Base-by-base conservation (phyloP, 2,329 filamentous ascomycete genomes). In the Cladosporium sp. region DNA sequence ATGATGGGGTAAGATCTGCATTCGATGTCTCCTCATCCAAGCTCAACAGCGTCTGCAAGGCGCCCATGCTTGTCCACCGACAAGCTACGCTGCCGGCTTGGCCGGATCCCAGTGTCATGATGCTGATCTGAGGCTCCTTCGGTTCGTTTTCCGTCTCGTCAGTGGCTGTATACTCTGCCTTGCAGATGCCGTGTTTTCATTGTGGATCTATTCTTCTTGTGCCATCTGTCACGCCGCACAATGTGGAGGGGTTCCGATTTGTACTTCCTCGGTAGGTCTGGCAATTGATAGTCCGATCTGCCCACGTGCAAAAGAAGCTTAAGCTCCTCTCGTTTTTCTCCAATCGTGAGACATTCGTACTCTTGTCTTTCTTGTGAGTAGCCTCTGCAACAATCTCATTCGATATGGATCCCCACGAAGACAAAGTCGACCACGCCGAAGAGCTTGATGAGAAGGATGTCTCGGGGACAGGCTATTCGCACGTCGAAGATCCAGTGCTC, bases 401-500 rank as follows among this genome's bases (percentile, higher is more conserved):
- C 36, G 16, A 3, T 16, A 48, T 48, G 45, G 29, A 33, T 12
- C 36, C 30, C 13, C 25, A 40, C 16, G 45, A 48, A 20, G 36
- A 48, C 8, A 48, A 48, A 27, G 25, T 40, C 4, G 45, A 48
- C 7, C 45, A 48, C 15, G 45, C 45, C 12, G 45, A 48, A 18
- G 45, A 48, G 36, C 39, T 48, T 6, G 48, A 50, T 18, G 48
- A 50, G 49, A 51, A 47, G 27, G 49, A 46, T 16, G 33, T 27
- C 3, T 46, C 43, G 2, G 41, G 38, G 12, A 38, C 49, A n/a
- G 41, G 30, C 33, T 47, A 45, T 22, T 40, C 41, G 11, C 41
- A 51, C 27, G 41, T 51, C n/a, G 42, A 61, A 57, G 40, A 55
- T 25, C 49, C 42, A 15, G 62, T 39, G n/a, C 39, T 43, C 11